Conservation (phyloP, 257 asterid species). For the Solanum dulcamara region DNA sequence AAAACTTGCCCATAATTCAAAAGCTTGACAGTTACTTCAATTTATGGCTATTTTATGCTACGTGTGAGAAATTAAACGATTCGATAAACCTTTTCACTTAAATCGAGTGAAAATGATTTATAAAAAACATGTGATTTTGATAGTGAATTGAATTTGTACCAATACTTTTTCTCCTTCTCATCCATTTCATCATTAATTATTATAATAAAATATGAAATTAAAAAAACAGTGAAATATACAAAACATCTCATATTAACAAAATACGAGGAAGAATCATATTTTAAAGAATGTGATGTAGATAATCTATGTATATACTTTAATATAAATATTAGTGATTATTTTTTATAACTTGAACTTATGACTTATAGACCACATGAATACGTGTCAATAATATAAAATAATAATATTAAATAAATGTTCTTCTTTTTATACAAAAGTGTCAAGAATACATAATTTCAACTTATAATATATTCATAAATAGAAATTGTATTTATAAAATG, state of each 20-base stretch:
- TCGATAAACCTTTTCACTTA: neutral
- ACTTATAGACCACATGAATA: neutral
- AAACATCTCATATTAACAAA: neutral
- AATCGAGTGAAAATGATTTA: neutral
- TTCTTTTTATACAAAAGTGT: neutral
- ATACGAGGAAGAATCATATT: rapidly evolving
- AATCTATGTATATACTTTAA: neutral
- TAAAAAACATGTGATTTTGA: neutral
- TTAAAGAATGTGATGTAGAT: rapidly evolving
- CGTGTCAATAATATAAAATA: neutral
- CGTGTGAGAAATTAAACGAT: constrained; percentile 1
- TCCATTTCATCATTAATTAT: neutral
- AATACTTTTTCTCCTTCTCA: neutral
- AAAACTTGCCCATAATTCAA: neutral
- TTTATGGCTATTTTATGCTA: neutral
- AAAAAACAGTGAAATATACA: neutral
- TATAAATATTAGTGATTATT: neutral
- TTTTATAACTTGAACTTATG: rapidly evolving
- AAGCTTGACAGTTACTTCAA: neutral
- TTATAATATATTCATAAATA: no score
- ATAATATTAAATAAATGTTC: neutral
- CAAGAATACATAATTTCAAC: no score
- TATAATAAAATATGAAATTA: neutral
- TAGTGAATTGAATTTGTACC: neutral
- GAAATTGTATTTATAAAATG: no score